Base-by-base conservation (phyloP, 2,329 filamentous ascomycete genomes). In the Penicillium sp. region DNA sequence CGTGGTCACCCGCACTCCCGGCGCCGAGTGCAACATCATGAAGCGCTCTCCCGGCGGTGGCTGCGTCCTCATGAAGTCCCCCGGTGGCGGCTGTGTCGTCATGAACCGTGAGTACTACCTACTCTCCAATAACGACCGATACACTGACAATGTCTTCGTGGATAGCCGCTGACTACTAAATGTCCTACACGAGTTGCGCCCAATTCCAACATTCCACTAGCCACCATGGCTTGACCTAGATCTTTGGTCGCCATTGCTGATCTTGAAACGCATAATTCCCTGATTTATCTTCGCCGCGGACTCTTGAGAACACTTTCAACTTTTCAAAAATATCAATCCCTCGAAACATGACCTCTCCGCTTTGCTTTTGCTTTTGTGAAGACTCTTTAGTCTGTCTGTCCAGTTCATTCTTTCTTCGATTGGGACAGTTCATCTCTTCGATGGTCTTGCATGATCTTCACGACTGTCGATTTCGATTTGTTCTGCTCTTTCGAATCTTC, bases 1-100 rank as follows among this genome's bases (percentile, higher is more conserved):
- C 17, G 28, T 32, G 6, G 10, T n/a, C 15, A 29, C 24, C 9
- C 5, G 19, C 7, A 8, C 8, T 28, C 41, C 47, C 28, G 40
- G 32, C 2, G 28, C 15, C 12, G 24, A n/a, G 21, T 49, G 47
- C 41, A 5, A 24, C 21, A 44, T 45, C 28, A 44, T 44, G 33
- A 45, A 49, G 47, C 33, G 34, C 5, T 43, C 47, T 28, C 47
- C 47, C 15, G 47, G 40, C n/a, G 40, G 33, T 19, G 46, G 46
- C 19, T 49, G 46, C 3, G 40, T 44, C 6, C 21, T 49, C 19
- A 44, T 49, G 47, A 49, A 49, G 41, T 43, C 59, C 44, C 60
- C 61, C 47, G 59, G 47, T 21, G 47, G 40, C 28, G 47, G 47
- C 41, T 49, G 47, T n/a, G 47, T 49, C n/a, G 41, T 49, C 34